Conservation (phyloP, 1,284 basidiomycete genomes). For the Moniliophthora roreri region DNA sequence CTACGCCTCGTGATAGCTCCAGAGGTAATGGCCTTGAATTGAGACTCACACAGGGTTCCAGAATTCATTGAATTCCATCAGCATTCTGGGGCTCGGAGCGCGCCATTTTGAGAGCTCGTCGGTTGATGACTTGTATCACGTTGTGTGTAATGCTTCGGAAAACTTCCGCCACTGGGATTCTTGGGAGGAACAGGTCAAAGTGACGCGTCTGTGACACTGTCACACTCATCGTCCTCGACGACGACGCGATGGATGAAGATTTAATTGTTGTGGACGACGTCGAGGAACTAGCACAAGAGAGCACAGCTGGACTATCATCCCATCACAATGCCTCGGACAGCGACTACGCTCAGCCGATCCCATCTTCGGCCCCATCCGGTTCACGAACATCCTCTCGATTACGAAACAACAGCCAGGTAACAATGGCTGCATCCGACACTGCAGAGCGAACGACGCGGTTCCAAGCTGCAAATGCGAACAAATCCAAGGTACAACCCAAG, state of each 20-base stretch:
- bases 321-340: not conserved
- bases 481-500: conserved; percentile 63
- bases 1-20: too few species aligned
- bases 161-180: too few species aligned
- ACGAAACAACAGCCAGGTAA: conserved; percentile 25
- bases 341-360: not conserved
- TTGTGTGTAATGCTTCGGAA: not conserved
- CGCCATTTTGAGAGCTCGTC: too few species aligned
- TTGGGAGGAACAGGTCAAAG: not conserved
- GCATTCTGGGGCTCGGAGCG: too few species aligned
- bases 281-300: not conserved
- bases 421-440: conserved; percentile 25
- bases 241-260: conserved; percentile 11
- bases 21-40: too few species aligned
- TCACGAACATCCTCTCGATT: conserved; percentile 36
- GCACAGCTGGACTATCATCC: not conserved
- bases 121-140: too few species aligned
- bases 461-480: conserved; percentile 28
- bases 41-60: too few species aligned
- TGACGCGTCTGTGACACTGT: not conserved
- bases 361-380: conserved; percentile 3
- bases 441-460: conserved; percentile 51
- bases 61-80: too few species aligned
- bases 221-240: not conserved
- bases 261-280: conserved; percentile 12